Evolutionary conservation across 352 stramenopile genomes (phyloP), one percentile per base, ranked within the genome.

Genomic region (Phytophthora pseudosyringae): DNA sequence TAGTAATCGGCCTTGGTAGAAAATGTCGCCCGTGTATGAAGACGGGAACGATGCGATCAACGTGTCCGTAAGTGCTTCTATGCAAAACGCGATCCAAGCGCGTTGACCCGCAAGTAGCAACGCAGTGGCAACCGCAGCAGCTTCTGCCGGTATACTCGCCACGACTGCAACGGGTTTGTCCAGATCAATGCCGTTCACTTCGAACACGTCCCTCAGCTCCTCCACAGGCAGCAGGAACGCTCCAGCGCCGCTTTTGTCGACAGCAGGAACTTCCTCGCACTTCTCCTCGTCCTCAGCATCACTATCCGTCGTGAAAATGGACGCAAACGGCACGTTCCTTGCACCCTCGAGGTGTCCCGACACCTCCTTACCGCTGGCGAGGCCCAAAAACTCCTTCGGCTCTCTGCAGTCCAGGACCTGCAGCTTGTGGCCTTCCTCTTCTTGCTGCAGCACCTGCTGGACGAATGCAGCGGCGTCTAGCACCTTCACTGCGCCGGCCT

Each of bases 361-460:
- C n/a, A 87, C 77, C 33, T 84, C 53, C 5, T 72, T 51, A 1
- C 63, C 61, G 3, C 52, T 66, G 21, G 52, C 68, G 18, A 90
- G 36, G 5, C 83, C 81, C n/a, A 89, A 44, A 43, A 86, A 91
- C 21, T 78, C 72, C 10, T 71, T 61, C 21, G 74, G 21, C n/a
- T 71, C 25, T 52, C 83, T 75, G 26, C 78, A 88, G 41, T 91
- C 83, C 29, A 90, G 36, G 16, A 90, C 59, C 50, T 89, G 78
- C 15, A 70, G 51, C 28, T 73, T 56, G 18, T 75, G 3, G 9
- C 44, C 29, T 3, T 33, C 64, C 3, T 61, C 60, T 5, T 76
- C 50, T 26, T 76, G 59, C 26, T 75, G 51, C n/a, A 75, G 38
- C 47, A 79, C 55, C 12, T 69, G 36, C n/a, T 70, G 51, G 3